Conservation (phyloP, 2,329 filamentous ascomycete species). For the Aspergillus thermomutatus region DNA sequence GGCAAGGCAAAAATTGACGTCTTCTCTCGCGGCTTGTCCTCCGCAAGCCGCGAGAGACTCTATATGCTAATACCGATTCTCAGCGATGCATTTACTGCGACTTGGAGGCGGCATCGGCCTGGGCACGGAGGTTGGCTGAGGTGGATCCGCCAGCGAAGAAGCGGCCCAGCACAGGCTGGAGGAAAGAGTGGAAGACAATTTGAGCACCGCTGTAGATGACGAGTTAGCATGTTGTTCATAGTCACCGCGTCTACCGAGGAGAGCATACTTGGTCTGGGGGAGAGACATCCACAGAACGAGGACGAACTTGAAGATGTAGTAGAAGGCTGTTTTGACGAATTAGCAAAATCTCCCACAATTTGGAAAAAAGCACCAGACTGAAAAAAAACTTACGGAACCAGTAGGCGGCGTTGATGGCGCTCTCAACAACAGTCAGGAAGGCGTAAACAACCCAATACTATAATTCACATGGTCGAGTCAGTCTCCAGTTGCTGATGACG, state of each 20-base stretch:
- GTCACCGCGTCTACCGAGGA: not conserved
- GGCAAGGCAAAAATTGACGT: constrained; percentile 17
- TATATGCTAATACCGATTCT: constrained; percentile 18
- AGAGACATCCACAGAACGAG: constrained; percentile 97
- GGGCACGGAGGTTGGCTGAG: constrained; percentile 81
- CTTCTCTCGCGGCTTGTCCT: constrained; percentile 10
- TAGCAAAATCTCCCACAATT: constrained; percentile 13
- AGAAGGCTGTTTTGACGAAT: constrained; percentile 63
- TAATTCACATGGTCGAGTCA: constrained; percentile 20
- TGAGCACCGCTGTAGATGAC: constrained; percentile 72
- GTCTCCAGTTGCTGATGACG: constrained; percentile 4
- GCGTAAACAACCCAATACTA: constrained; percentile 68
- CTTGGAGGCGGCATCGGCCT: constrained; percentile 69
- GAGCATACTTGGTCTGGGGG: constrained; percentile 80
- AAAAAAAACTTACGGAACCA: constrained; percentile 57
- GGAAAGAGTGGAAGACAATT: constrained; percentile 92
- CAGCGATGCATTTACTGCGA: constrained; percentile 48
- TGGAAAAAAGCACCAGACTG: not conserved
- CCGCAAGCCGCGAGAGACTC: constrained; percentile 6
- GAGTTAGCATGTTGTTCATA: constrained; percentile 1
- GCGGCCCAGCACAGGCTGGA: constrained; percentile 85
- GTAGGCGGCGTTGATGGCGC: constrained; percentile 63
- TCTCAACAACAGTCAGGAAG: constrained; percentile 64
- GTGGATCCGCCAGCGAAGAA: constrained; percentile 80
- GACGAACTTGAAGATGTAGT: constrained; percentile 99